A percentile compares a stretch with the other conserved stretches of the same genome.
Conservation (phyloP, 352 stramenopile species). For the Globisporangium nagaii region DNA sequence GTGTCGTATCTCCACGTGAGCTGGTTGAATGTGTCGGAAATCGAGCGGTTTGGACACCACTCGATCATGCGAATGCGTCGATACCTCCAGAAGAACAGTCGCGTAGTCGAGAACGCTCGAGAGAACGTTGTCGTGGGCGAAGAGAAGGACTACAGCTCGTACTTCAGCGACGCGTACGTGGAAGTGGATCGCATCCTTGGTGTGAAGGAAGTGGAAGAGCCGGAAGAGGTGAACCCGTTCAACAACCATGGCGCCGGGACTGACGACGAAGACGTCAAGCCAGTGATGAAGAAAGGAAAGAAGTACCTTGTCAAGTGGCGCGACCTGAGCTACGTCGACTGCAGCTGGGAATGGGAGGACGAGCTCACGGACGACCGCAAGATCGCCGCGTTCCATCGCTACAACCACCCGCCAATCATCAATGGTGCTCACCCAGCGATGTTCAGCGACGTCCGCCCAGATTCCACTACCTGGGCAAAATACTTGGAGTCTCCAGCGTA, state of each 20-base stretch:
- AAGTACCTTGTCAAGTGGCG: conserved; percentile 92
- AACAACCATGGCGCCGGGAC: conserved; percentile 36
- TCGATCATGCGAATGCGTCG: conserved; percentile 80
- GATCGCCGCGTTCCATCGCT: conserved; percentile 82
- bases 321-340: conserved; percentile 87
- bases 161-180: conserved; percentile 80
- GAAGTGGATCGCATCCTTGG: conserved; percentile 82
- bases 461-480: conserved; percentile 82
- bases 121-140: conserved; percentile 70
- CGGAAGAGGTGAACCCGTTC: conserved; percentile 68
- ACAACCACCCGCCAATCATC: conserved; percentile 82
- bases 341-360: conserved; percentile 88
- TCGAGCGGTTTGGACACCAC: conserved; percentile 85
- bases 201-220: conserved; percentile 74
- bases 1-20: conserved; percentile 97
- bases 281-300: conserved; percentile 72
- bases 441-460: conserved; percentile 73
- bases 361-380: conserved; percentile 87
- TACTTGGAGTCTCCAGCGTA: conserved; percentile 86
- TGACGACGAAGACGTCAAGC: conserved; percentile 32
- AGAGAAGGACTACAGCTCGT: conserved; percentile 74
- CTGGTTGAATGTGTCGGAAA: conserved; percentile 95
- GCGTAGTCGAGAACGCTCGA: conserved; percentile 65
- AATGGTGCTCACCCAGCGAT: conserved; percentile 79
- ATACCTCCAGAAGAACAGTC: conserved; percentile 85